These are phyloP conservation scores for Sarcomyxa edulis DNA, from an alignment of 768 basidiomycete genomes.

Conservation along the genomic window DNA sequence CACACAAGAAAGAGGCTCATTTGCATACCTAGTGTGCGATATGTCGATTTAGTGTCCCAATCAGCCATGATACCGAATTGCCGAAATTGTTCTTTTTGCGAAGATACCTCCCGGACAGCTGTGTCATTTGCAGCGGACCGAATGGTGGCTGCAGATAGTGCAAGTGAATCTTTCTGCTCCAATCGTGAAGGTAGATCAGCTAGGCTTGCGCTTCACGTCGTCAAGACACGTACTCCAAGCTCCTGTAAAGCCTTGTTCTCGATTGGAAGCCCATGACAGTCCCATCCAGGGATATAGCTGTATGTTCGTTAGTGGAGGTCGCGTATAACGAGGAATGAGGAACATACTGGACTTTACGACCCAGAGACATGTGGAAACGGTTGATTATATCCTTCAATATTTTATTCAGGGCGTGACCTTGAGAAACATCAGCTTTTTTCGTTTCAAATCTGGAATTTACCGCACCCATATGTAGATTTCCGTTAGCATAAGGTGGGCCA, in stretches of 20 bases:
- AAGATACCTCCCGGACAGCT: constrained; percentile 66
- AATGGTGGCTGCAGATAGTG: constrained; percentile 54
- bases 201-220: not conserved
- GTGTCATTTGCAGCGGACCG: constrained; percentile 67
- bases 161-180: constrained; percentile 47
- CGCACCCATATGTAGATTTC: constrained; percentile 90
- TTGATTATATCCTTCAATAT: constrained; percentile 95
- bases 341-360: constrained; percentile 71
- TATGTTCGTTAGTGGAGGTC: not conserved
- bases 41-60: constrained; percentile 69
- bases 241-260: constrained; percentile 88
- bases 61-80: constrained; percentile 90
- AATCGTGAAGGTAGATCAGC: not conserved
- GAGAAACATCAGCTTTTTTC: too few species aligned
- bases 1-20: constrained; percentile 2
- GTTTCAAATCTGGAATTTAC: constrained; percentile 1
- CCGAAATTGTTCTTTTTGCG: constrained; percentile 76
- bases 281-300: constrained; percentile 95
- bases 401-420: constrained; percentile 95
- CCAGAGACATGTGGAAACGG: constrained; percentile 76
- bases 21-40: constrained; percentile 75
- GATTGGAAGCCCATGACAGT: constrained; percentile 96
- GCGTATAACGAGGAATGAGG: not conserved
- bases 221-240: constrained; percentile 52
- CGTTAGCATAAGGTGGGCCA: constrained; percentile 97